A percentile compares a stretch with the other conserved stretches of the same genome.
These are phyloP conservation scores for Pichia sp. DNA, from an alignment of 1,139 yeast genomes.

Conservation along the genomic window DNA sequence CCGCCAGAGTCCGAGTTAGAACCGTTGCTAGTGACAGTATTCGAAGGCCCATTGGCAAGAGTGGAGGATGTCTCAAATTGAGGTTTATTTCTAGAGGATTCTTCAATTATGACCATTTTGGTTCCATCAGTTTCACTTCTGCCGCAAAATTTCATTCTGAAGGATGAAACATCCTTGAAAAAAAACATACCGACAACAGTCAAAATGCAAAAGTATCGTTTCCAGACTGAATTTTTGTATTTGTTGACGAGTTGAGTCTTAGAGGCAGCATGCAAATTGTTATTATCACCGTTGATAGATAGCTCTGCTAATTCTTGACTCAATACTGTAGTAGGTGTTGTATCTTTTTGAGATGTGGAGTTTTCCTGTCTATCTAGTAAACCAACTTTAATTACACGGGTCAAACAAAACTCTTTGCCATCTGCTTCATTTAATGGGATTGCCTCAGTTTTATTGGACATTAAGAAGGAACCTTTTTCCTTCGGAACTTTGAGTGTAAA, in stretches of 20 bases:
- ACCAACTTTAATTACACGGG: slow-evolving; percentile 32
- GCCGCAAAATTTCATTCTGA: slow-evolving; percentile 27
- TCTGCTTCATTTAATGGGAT: slow-evolving; percentile 16
- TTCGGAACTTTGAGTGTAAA: slow-evolving; percentile 27
- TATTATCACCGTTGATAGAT: slow-evolving; percentile 1
- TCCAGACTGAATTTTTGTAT: slow-evolving; percentile 34
- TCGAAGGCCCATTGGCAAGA: background rate
- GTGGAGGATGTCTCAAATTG: background rate
- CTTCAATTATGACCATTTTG: slow-evolving; percentile 29
- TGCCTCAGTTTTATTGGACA: slow-evolving; percentile 18
- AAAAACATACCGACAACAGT: slow-evolving; percentile 44
- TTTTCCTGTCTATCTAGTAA: slow-evolving; percentile 30
- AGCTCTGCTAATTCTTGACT: slow-evolving; percentile 7
- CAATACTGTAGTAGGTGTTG: slow-evolving; percentile 4
- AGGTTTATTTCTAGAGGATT: slow-evolving; percentile 9
- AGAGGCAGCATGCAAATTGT: background rate
- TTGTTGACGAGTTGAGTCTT: background rate
- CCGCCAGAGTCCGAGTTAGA: background rate
- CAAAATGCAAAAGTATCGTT: slow-evolving; percentile 38
- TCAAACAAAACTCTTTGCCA: slow-evolving; percentile 23
- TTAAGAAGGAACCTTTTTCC: slow-evolving; percentile 23
- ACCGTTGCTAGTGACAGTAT: background rate
- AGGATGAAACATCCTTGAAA: slow-evolving; percentile 35
- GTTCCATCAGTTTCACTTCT: slow-evolving; percentile 9
- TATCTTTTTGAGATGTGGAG: slow-evolving; percentile 20